phyloP scores from a whole-genome alignment of 1,284 basidiomycete genomes.

The Apiotrichum gamsii region DNA sequence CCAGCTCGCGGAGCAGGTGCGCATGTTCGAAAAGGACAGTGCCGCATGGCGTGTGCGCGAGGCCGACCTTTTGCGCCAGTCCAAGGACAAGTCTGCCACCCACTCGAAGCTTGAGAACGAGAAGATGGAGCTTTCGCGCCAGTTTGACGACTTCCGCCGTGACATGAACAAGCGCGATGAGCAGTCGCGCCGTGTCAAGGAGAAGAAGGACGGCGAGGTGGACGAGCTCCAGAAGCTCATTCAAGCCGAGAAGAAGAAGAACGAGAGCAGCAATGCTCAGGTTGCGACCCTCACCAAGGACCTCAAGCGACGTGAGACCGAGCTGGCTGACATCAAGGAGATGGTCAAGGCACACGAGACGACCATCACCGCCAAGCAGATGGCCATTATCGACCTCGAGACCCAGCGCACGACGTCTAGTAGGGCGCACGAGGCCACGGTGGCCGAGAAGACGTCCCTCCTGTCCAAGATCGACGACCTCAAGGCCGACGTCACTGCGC shows the following conservation, averaged over 20 bases:
- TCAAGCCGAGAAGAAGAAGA: constrained; percentile 58
- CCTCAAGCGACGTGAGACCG: constrained; percentile 65
- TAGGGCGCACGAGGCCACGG: constrained; percentile 37
- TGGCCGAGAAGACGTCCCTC: constrained; percentile 54
- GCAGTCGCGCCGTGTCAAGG: constrained; percentile 66
- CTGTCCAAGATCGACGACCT: constrained; percentile 65
- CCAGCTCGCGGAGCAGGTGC: constrained; percentile 74
- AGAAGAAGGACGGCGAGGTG: constrained; percentile 63
- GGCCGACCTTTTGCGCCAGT: constrained; percentile 52
- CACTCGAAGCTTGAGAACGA: constrained; percentile 50
- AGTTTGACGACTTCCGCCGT: constrained; percentile 66
- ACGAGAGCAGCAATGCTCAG: constrained; percentile 60
- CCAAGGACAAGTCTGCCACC: constrained; percentile 28
- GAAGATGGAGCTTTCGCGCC: constrained; percentile 56
- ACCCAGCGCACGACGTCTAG: constrained; percentile 54
- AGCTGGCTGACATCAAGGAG: constrained; percentile 61
- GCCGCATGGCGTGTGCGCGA: constrained; percentile 63
- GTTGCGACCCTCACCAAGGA: constrained; percentile 60
- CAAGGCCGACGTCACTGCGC: constrained; percentile 59
- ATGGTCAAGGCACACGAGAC: constrained; percentile 53
- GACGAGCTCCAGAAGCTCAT: constrained; percentile 71
- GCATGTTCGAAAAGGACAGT: constrained; percentile 69
- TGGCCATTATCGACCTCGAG: constrained; percentile 59
- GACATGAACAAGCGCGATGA: constrained; percentile 71
- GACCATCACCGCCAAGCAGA: constrained; percentile 73